These are phyloP conservation scores for Candida takata DNA, from an alignment of 805 yeast species.

Conservation along the genomic window DNA sequence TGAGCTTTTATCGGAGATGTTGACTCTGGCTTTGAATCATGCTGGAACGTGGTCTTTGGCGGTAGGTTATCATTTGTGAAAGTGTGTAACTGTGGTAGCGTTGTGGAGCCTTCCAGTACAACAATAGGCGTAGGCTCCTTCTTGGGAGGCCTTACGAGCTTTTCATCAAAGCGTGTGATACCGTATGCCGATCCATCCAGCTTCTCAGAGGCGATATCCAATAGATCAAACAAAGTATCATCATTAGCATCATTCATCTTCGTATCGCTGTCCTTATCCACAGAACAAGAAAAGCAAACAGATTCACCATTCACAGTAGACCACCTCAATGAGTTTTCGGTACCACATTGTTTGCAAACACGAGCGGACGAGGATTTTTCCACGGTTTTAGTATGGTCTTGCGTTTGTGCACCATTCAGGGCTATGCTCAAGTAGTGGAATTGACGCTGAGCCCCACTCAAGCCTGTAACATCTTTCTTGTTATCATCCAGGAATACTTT, in stretches of 20 bases:
- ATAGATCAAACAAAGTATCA: neutral
- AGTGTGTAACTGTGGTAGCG: slow-evolving; percentile 8
- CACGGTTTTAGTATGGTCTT: too few species aligned
- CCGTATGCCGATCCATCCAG: slow-evolving; percentile 1
- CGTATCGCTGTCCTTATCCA: neutral
- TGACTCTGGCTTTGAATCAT: too few species aligned
- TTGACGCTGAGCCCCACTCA: slow-evolving; percentile 32
- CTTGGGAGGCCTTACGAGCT: slow-evolving; percentile 2
- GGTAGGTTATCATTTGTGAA: slow-evolving; percentile 5
- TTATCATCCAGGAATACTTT: slow-evolving; percentile 16
- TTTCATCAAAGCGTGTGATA: neutral
- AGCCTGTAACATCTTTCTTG: slow-evolving; percentile 12
- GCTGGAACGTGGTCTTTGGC: slow-evolving; percentile 3
- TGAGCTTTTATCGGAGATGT: too few species aligned
- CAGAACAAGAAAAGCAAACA: slow-evolving; percentile 13
- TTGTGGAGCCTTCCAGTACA: neutral
- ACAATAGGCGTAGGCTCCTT: slow-evolving; percentile 3
- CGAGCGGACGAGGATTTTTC: too few species aligned
- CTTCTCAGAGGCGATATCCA: slow-evolving; percentile 1
- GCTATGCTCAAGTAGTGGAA: slow-evolving; percentile 28
- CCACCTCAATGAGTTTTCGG: slow-evolving; percentile 15
- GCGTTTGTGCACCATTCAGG: neutral
- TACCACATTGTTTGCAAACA: slow-evolving; percentile 3
- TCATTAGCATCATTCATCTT: slow-evolving; percentile 2
- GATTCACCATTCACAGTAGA: neutral